Evolutionary conservation across 768 basidiomycete species (phyloP), one percentile per base, ranked within the genome.

Genomic region (Astraeus odoratus): DNA sequence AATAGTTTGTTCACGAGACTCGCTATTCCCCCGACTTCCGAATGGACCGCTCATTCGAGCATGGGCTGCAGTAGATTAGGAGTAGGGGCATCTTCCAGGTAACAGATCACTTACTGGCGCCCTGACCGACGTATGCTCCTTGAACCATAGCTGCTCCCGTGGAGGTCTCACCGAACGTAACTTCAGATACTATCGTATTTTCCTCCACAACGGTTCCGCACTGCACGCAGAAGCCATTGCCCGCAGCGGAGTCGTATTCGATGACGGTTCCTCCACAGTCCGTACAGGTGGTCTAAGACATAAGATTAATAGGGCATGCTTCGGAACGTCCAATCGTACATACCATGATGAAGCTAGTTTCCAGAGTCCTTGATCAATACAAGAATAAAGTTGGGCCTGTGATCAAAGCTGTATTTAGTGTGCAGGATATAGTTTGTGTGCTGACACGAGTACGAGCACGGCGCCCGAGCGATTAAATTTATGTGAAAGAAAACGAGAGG

Each of bases 71-170:
- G 8, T 46, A 27, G 16, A 20, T 38, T 50, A 19, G 50, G 35
- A 29, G 30, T 13, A 24, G 16, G 16, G 38, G 7, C 16, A 49
- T 34, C 10, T 10, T 19, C 31, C 23, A 25, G 8, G n/a, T 15
- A 31, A 22, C 2, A 44, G 6, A 16, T 35, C 0, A 78, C 87
- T 63, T 57, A 97, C 94, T 94, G 37, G 93, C 82, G 45, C 90
- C 88, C 56, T 89, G 85, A 0, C 78, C 88, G 10, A 99, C 91
- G 56, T 88, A 96, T 3, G 86, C 83, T 2, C 96, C 96, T 57
- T 94, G 87, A 1, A 96, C 94, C 73, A 97, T 89, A 1, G 95
- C 94, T 4, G 93, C 90, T 20, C 96, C 96, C 23, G 78, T 76
- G 9, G 85, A 77, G 4, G 87, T 86, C 71, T 99, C 96, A n/a